phyloP scores from a whole-genome alignment of 2,329 filamentous ascomycete genomes.

The Dothistroma pini region DNA sequence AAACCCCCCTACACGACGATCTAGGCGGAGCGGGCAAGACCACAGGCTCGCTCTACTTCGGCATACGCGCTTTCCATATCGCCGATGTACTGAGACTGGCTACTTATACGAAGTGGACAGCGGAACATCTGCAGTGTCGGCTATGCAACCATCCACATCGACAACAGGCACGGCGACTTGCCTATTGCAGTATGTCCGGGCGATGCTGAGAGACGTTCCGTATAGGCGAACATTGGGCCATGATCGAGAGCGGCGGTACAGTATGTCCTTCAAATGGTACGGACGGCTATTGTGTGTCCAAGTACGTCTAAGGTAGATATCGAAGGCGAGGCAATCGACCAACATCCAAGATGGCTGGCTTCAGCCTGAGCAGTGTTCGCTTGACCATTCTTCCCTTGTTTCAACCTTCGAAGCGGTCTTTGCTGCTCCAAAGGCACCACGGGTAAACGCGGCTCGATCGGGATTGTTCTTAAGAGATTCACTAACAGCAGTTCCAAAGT shows the following conservation, averaged over 20 bases:
- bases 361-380: too few relatives aligned
- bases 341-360: too few relatives aligned
- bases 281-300: background rate
- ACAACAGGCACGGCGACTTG: background rate
- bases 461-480: slow-evolving; percentile 18
- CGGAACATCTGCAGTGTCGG: background rate
- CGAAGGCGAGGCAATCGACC: too few relatives aligned
- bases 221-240: background rate
- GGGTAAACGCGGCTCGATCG: slow-evolving; percentile 21
- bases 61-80: background rate
- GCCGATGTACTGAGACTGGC: background rate
- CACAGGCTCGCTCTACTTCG: background rate
- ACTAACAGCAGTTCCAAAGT: slow-evolving; percentile 13
- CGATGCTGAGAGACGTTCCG: background rate
- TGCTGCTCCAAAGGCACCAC: slow-evolving; percentile 13
- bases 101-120: background rate
- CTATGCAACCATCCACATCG: background rate
- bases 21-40: background rate
- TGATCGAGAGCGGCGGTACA: background rate
- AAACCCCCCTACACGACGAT: background rate
- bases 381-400: too few relatives aligned
- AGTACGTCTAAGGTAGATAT: too few relatives aligned
- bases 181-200: background rate
- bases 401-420: background rate
- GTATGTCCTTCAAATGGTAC: background rate